Evolutionary conservation across 2,329 filamentous ascomycete species (phyloP), one percentile per base, ranked within the genome.

Genomic region (Scleromitrula shiraiana): DNA sequence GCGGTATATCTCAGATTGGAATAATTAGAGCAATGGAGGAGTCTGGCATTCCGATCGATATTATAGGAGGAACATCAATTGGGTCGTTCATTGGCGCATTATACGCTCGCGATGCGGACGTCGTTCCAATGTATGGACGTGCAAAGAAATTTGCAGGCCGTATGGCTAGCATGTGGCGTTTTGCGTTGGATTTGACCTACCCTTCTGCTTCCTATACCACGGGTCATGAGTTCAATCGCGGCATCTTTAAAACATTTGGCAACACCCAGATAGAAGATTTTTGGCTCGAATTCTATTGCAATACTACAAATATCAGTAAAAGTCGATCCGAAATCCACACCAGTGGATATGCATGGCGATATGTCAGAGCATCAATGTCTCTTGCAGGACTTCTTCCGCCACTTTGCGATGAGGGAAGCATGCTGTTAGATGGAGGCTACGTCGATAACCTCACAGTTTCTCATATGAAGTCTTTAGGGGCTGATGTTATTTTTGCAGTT

Each of bases 141-240:
- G 89, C 89, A 12, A 98, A 98, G 76, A 96, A 96, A 65, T 98
- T 98, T 65, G 80, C 93, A 0, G 90, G 93, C 4, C 85, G 94
- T n/a, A 98, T 98, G 94, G 88, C 88, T 37, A 97, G 91, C 67
- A 88, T 97, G 69, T 98, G 93, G 93, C 82, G 93, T n/a, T 96
- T 98, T 65, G 90, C 90, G 1, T 73, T 98, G 2, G 93, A 98
- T 63, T 68, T 98, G 59, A 98, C 93, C 0, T 98, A 98, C 65
- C 93, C 93, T 0, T 93, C 91, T 5, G 88, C 88, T 7, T 95
- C 91, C 1, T 98, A 98, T 68, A 98, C 94, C 1, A 98, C 93
- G 0, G 93, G 93, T 1, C 93, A 98, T 63, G 93, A 98, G 62
- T 98, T 98, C 76, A 98, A 98, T 60, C 86, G 93, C 6, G 93